Base-by-base conservation (phyloP, 2,329 filamentous ascomycete species). In the Tricladium varicosporioides region DNA sequence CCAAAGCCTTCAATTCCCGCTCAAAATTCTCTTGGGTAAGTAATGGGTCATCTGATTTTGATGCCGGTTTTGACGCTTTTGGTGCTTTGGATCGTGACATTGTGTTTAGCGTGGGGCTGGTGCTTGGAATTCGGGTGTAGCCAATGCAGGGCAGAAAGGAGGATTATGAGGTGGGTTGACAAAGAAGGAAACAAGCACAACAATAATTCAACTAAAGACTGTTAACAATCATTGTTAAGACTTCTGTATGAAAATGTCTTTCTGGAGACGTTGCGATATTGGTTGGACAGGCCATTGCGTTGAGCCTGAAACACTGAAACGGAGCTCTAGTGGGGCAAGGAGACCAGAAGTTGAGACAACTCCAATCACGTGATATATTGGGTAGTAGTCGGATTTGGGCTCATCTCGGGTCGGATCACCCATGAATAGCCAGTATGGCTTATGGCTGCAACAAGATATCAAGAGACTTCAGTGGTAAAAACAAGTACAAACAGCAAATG, bases 11-110 rank as follows among this genome's bases (percentile, higher is more conserved):
- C 11, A 72, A 58, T 57, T 72, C 70, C 47, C 68, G 69, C 51
- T 72, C 70, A 51, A 72, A 71, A 15, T 66, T 70, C 54, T 72
- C 68, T 58, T 71, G 64, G 0, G 67, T 71, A 33, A 70, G 57
- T 5, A 65, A 49, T n/a, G 66, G 66, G 16, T 60, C 59, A 15
- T 54, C 48, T 33, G 51, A 33, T 48, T 31, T 48, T 18, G 46
- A 8, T 8, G 36, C 45, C 13, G 58, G 44, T 15, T 22, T 45
- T 44, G 48, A 11, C 7, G 45, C 10, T 44, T 61, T 55, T 3
- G 31, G 22, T 18, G 32, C 22, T 40, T 56, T 46, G 22, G 53
- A 31, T 16, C 51, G 53, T 14, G 59, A 50, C 58, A 60, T 60
- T 31, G 48, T 52, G 50, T 42, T 54, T 40, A 19, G 16, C 8